Conservation (phyloP, 495 filamentous ascomycete genomes). For the Haplographium delicatum region DNA sequence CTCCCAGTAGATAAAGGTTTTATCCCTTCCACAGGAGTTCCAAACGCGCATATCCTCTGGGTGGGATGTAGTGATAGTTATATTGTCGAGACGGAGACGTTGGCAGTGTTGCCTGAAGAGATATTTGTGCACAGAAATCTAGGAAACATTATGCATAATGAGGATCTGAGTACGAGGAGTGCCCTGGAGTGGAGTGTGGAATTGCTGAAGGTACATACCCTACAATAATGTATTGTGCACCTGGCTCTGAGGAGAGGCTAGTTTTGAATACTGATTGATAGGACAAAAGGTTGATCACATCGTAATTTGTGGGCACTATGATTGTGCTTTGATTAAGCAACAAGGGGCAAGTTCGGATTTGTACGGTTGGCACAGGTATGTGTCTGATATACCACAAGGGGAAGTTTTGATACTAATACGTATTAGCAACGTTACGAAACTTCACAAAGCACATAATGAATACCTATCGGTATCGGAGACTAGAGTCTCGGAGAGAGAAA, state of each 20-base stretch:
- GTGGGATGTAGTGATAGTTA: constrained; percentile 38
- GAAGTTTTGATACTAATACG: not conserved
- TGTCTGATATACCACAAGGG: not conserved
- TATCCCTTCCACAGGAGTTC: constrained; percentile 28
- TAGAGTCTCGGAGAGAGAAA: constrained; percentile 2
- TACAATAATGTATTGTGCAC: no score
- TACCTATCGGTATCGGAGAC: not conserved
- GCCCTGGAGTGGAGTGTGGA: constrained; percentile 33
- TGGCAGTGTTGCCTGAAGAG: constrained; percentile 33
- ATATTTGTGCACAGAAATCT: constrained; percentile 38
- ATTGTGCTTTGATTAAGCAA: constrained; percentile 33
- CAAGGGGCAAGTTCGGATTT: constrained; percentile 1
- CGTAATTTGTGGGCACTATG: constrained; percentile 41
- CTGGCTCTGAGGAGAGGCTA: no score
- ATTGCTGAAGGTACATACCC: constrained; percentile 31
- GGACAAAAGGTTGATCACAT: constrained; percentile 36
- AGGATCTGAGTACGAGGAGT: constrained; percentile 31
- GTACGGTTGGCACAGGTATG: constrained; percentile 11
- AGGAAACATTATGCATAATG: constrained; percentile 35
- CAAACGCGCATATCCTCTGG: constrained; percentile 37
- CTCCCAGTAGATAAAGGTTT: constrained; percentile 19
- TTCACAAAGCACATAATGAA: constrained; percentile 1
- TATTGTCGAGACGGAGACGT: constrained; percentile 31
- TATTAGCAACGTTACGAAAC: constrained; percentile 6
- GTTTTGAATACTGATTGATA: not conserved